phyloP scores from a whole-genome alignment of 1,284 basidiomycete species.

The Ceratobasidium sp. region DNA sequence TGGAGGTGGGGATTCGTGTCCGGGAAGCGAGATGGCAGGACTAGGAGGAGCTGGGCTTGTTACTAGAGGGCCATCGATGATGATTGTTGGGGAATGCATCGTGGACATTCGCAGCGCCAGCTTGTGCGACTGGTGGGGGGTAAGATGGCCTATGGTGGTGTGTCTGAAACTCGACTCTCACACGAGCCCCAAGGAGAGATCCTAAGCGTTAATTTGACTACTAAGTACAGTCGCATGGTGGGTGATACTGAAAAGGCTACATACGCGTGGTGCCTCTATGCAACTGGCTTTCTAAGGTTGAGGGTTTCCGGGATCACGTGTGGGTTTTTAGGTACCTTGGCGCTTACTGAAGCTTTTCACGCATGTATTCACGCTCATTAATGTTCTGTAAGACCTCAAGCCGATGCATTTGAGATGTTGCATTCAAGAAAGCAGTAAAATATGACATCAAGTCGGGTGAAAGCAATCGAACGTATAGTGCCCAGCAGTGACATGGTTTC shows the following conservation, averaged over 20 bases:
- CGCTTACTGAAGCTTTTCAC: constrained; percentile 1
- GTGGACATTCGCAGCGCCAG: constrained; percentile 41
- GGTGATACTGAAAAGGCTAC: constrained; percentile 32
- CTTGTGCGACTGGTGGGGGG: constrained; percentile 8
- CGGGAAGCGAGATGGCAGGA: constrained; percentile 27
- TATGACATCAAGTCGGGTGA: constrained; percentile 20
- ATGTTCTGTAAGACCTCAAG: not conserved
- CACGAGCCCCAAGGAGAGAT: not conserved
- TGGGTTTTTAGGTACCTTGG: not conserved
- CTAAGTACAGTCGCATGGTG: constrained; percentile 25
- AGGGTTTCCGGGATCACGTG: constrained; percentile 36
- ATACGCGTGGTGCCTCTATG: constrained; percentile 40
- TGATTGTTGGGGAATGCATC: constrained; percentile 33
- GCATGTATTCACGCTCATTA: constrained; percentile 10
- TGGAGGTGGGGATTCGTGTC: constrained; percentile 35
- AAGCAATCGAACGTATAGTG: constrained; percentile 1
- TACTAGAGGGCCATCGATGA: constrained; percentile 12
- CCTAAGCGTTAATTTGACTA: constrained; percentile 21
- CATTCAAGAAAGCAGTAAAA: not conserved
- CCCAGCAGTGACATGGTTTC: constrained; percentile 28
- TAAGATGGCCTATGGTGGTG: not conserved
- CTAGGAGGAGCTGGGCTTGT: constrained; percentile 13
- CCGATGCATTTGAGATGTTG: constrained; percentile 2
- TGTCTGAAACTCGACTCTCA: not conserved
- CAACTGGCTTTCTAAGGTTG: constrained; percentile 34